phyloP scores from a whole-genome alignment of 768 basidiomycete species.

The Tylopilus felleus region DNA sequence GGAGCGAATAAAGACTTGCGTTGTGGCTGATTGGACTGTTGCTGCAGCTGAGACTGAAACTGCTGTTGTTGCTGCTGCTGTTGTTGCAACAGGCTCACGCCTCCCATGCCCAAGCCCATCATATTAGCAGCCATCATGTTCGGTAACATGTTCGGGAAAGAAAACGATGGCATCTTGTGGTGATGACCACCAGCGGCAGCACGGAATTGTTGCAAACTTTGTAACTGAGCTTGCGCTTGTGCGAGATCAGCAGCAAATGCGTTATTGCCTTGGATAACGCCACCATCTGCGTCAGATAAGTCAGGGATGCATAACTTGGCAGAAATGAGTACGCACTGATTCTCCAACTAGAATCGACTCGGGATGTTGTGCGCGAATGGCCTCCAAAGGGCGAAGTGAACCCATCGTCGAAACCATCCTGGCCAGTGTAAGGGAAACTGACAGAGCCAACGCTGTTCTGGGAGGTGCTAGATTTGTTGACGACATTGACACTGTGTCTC shows the following conservation, averaged over 20 bases:
- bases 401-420: slow-evolving; percentile 78
- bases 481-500: slow-evolving; percentile 88
- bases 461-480: slow-evolving; percentile 59
- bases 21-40: slow-evolving; percentile 88
- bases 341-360: slow-evolving; percentile 84
- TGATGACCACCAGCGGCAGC: slow-evolving; percentile 93
- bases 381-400: slow-evolving; percentile 65
- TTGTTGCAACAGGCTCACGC: slow-evolving; percentile 84
- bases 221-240: slow-evolving; percentile 94
- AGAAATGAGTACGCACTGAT: slow-evolving; percentile 57
- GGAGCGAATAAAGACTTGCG: slow-evolving; percentile 98
- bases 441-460: slow-evolving; percentile 48
- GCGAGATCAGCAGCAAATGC: slow-evolving; percentile 82
- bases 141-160: slow-evolving; percentile 96
- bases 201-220: slow-evolving; percentile 95
- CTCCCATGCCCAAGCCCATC: slow-evolving; percentile 84
- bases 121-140: slow-evolving; percentile 97
- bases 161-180: slow-evolving; percentile 96
- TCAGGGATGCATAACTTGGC: slow-evolving; percentile 3
- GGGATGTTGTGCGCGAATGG: slow-evolving; percentile 71
- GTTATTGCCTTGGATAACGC: slow-evolving; percentile 62
- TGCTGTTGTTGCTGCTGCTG: slow-evolving; percentile 71
- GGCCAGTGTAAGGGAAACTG: slow-evolving; percentile 47
- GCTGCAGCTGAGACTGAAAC: slow-evolving; percentile 93
- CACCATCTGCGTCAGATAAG: slow-evolving; percentile 52